These are phyloP conservation scores for carrot (Daucus carota) DNA, from an alignment of 129 eudicot species.

Conservation along the genomic window DH1_v3.0 NC_030384.2:41799501-41800000, in stretches of 20 bases:
- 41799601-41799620: too few relatives aligned
- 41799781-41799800: neutral
- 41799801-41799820: neutral
- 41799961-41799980: too few relatives aligned
- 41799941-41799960: too few relatives aligned
- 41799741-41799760: slow-evolving; percentile 48
- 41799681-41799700: slow-evolving; percentile 77
- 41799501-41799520: neutral
- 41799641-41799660: neutral
- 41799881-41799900: too few relatives aligned
- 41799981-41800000: too few relatives aligned
- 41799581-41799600: neutral
- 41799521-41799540: neutral
- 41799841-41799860: neutral
- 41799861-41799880: too few relatives aligned
- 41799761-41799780: neutral
- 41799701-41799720: slow-evolving; percentile 82
- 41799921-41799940: too few relatives aligned
- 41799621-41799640: neutral
- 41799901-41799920: too few relatives aligned
- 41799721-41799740: slow-evolving; percentile 99
- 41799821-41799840: neutral
- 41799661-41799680: slow-evolving; percentile 30
- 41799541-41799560: neutral
- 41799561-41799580: neutral